Base-by-base conservation (phyloP, 306 rosid species). In the Cyclanthera cordifolia region DNA sequence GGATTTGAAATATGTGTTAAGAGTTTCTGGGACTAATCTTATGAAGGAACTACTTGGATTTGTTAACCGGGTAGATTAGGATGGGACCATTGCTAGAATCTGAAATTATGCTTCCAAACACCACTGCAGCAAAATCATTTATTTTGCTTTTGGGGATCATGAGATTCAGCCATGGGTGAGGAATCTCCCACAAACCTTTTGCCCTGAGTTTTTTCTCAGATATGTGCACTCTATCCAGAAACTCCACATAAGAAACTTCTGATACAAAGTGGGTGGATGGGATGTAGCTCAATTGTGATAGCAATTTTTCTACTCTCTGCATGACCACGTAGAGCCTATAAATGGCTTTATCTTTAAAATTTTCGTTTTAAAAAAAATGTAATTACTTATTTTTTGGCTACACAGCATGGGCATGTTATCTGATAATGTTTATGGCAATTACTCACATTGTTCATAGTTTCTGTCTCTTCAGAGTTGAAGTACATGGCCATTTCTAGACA, bases 151-250 rank as follows among this genome's bases (percentile, higher is more conserved):
- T 86, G 15, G 94, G 96, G 70, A 93, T 55, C 14, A 93, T 72
- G 67, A 93, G 79, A 80, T 93, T 93, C 74, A 93, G 76, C 98
- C 98, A 93, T 11, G 98, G 98, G 67, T 89, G 98, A 48, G 95
- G 95, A 79, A 93, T 82, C 47, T 93, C 95, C 95, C 90, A 89
- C 39, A 87, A 74, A 46, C 90, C 94, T 73, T 87, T 82, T 59
- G 55, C 87, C 84, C 85, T 80, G 53, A 89, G 84, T 75, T 84
- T 80, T 77, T 20, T 71, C 83, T 82, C 88, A 30, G 95, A 87
- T 53, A 77, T 73, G 66, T 93, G 98, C 54, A 93, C 98, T 76
- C 96, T 87, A 28, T 93, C 88, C 37, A 93, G 86, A 76, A 93
- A 93, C 63, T 89, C 85, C 75, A 84, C 76, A 72, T 86, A 89